These are phyloP conservation scores for Mycena rosella DNA, from an alignment of 768 basidiomycete species.

Conservation along the genomic window DNA sequence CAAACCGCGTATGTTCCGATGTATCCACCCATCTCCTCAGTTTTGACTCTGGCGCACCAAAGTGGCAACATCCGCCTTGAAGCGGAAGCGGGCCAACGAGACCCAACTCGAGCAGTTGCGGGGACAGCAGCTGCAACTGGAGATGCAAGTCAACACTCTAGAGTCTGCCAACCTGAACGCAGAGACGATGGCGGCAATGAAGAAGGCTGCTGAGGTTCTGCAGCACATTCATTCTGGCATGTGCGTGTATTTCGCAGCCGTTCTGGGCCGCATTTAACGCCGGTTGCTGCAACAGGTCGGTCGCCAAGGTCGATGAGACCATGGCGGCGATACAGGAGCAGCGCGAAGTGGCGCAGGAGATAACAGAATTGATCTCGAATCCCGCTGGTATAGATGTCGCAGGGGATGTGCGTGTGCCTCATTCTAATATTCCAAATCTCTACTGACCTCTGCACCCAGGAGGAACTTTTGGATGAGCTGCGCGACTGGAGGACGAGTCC, in stretches of 20 bases:
- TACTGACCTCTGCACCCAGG: constrained; percentile 58
- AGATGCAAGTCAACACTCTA: constrained; percentile 96
- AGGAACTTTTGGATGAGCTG: constrained; percentile 82
- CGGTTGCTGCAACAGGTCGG: constrained; percentile 61
- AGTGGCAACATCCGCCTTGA: constrained; percentile 89
- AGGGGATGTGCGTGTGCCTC: constrained; percentile 75
- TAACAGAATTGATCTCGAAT: constrained; percentile 88
- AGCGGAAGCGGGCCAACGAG: constrained; percentile 94
- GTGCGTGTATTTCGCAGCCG: constrained; percentile 63
- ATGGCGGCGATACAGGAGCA: constrained; percentile 93
- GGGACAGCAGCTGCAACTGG: constrained; percentile 90
- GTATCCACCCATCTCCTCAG: constrained; percentile 2
- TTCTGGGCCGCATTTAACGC: neutral
- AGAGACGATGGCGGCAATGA: constrained; percentile 98
- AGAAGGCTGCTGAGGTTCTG: constrained; percentile 92
- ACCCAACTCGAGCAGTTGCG: constrained; percentile 86
- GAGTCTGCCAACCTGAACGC: constrained; percentile 98
- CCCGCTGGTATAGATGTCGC: constrained; percentile 68
- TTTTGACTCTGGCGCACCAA: constrained; percentile 14
- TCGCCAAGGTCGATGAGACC: constrained; percentile 90
- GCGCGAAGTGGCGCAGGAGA: constrained; percentile 92
- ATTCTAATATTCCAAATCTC: constrained; percentile 16
- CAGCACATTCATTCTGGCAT: constrained; percentile 90
- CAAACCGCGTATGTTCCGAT: constrained; percentile 80
- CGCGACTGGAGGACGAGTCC: constrained; percentile 88